Evolutionary conservation across 1,284 basidiomycete species (phyloP).

Genomic region (Laetiporus sulphureus): DNA sequence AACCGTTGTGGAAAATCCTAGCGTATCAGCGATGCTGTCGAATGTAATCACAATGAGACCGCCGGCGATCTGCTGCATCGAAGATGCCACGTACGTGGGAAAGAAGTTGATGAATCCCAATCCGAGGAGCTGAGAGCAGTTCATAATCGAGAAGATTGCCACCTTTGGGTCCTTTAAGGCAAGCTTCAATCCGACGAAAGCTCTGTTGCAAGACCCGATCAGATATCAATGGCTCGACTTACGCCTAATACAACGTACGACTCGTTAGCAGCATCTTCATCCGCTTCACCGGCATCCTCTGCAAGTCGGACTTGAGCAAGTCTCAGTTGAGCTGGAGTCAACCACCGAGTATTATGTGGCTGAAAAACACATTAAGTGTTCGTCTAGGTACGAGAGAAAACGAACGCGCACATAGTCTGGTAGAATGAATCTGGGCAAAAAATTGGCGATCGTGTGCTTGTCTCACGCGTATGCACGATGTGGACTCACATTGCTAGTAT

Average conservation of each 20-base stretch:
- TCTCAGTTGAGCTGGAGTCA: conserved; percentile 48
- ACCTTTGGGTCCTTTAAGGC: conserved; percentile 62
- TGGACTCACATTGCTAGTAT: conserved; percentile 44
- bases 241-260: conserved; percentile 34
- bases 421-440: conserved; percentile 25
- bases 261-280: conserved; percentile 46
- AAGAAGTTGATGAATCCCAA: conserved; percentile 73
- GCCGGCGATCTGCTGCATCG: too few species aligned
- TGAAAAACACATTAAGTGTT: conserved; percentile 15
- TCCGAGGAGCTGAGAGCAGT: conserved; percentile 46
- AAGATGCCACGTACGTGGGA: conserved; percentile 56
- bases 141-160: conserved; percentile 50
- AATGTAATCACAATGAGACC: too few species aligned
- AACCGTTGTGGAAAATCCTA: conserved; percentile 55
- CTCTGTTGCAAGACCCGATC: conserved; percentile 29
- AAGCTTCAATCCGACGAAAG: conserved; percentile 44
- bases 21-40: conserved; percentile 57
- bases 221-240: too few species aligned
- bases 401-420: conserved; percentile 43
- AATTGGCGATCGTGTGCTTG: neutral
- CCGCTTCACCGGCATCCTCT: conserved; percentile 72
- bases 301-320: conserved; percentile 68
- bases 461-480: neutral
- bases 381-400: neutral
- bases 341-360: conserved; percentile 64